Base-by-base conservation (phyloP, 495 filamentous ascomycete species). In the Penicillium cosmopolitanum region DNA sequence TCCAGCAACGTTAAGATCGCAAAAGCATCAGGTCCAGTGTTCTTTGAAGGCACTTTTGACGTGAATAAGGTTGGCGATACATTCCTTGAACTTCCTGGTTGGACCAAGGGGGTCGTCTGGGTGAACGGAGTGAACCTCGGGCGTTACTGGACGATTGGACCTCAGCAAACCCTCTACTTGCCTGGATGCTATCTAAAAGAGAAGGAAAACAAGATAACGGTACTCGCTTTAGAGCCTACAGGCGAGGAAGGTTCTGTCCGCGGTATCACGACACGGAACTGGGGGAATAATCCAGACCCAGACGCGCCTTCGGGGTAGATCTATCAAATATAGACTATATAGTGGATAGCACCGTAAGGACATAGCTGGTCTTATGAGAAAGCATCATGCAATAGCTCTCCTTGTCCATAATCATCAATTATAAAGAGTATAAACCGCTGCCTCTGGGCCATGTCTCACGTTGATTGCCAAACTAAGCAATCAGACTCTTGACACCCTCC, bases 101-200 rank as follows among this genome's bases (percentile, higher is more conserved):
- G 76, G 54, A 69, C 73, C 4, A 82, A 80, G 62, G 79, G 78
- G 0, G 71, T 70, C 28, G 74, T 80, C 0, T 82, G 73, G 73
- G 76, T 82, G 9, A 82, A 80, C 58, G 76, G 72, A 15, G 69
- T 74, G 19, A 77, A 82, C 51, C 61, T 82, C 1, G 78, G 79
- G 11, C 66, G 77, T 11, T 80, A 79, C 50, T 82, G 78, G 79
- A 61, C 64, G 18, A 68, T 82, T 19, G 78, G 78, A 1, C 77
- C 77, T 6, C 78, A 81, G 66, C 78, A 82, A 59, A 75, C 73
- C n/a, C 55, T 80, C 5, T 82, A 78, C 55, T 56, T 80, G 6
- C 78, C 76, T 1, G 75, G 74, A 6, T 65, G 65, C 12, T 54
- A 71, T 44, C 55, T 78, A 13, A 67, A 58, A 36, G 48, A 64